These are phyloP conservation scores for Glycyrrhiza uralensis DNA, from an alignment of 306 rosid species.

Conservation along the genomic window DNA sequence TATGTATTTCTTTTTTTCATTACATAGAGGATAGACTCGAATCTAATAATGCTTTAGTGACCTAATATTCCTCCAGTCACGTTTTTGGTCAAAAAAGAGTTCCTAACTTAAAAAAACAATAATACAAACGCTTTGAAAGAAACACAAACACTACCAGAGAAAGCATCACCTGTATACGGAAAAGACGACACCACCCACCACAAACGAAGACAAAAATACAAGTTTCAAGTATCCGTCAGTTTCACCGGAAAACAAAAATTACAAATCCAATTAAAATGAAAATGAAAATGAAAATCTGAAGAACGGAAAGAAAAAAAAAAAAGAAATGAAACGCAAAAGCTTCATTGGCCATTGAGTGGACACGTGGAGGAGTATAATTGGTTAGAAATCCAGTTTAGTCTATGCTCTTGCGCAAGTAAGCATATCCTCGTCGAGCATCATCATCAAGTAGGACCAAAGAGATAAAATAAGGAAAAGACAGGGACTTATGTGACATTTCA, in stretches of 20 bases:
- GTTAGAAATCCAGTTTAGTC: neutral
- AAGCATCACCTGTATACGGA: neutral
- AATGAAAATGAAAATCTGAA: neutral
- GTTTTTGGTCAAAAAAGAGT: neutral
- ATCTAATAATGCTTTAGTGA: neutral
- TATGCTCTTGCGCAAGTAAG: neutral
- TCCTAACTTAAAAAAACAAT: neutral
- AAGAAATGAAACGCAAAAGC: neutral
- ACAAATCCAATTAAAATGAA: neutral
- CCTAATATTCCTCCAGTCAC: neutral
- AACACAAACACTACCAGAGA: neutral
- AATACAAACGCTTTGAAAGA: neutral
- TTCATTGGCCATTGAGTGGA: neutral
- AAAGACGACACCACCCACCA: neutral
- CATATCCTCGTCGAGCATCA: neutral
- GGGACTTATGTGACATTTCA: constrained; percentile 31
- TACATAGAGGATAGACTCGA: neutral
- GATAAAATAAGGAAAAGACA: neutral
- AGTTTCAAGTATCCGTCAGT: neutral
- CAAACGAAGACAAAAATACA: constrained; percentile 17
- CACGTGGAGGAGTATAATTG: neutral
- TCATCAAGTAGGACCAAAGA: constrained; percentile 5
- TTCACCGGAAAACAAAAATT: neutral
- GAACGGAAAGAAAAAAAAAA: neutral
- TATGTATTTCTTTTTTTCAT: too few species aligned